Percentiles rank a stretch among this genome's conserved stretches.
phyloP scores from a whole-genome alignment of 768 basidiomycete species.

The Suillus discolor region DNA sequence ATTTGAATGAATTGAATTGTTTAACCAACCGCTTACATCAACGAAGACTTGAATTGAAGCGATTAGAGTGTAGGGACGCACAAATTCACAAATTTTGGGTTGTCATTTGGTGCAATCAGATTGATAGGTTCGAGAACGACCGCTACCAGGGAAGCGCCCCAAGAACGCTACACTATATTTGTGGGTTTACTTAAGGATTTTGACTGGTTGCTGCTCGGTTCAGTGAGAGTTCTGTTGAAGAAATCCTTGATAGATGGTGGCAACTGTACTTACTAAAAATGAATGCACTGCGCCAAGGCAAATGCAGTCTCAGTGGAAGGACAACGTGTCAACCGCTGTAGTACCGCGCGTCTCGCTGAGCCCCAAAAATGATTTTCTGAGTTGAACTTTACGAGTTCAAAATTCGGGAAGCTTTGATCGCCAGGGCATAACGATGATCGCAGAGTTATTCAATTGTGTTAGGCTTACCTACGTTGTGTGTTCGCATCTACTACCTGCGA shows the following conservation, averaged over 20 bases:
- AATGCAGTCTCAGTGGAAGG: no score
- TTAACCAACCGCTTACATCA: neutral
- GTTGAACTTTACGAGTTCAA: neutral
- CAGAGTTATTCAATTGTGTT: neutral
- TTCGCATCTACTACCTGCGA: neutral
- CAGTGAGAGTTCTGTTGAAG: neutral
- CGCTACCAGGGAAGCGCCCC: no score
- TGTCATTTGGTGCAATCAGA: neutral
- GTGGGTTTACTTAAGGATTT: no score
- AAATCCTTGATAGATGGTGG: neutral
- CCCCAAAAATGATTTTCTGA: neutral
- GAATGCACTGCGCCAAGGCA: neutral
- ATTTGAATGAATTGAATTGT: neutral
- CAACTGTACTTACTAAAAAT: neutral
- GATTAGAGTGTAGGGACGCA: neutral
- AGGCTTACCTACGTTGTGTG: neutral
- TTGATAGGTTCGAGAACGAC: no score
- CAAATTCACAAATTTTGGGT: neutral
- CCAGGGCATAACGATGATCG: neutral
- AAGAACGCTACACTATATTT: neutral
- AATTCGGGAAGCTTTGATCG: neutral
- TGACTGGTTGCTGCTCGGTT: neutral
- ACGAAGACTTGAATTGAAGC: neutral
- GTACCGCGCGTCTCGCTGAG: no score
- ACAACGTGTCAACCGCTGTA: no score